phyloP scores from a whole-genome alignment of 1,284 basidiomycete species.

The Ustilago bromivora region DNA sequence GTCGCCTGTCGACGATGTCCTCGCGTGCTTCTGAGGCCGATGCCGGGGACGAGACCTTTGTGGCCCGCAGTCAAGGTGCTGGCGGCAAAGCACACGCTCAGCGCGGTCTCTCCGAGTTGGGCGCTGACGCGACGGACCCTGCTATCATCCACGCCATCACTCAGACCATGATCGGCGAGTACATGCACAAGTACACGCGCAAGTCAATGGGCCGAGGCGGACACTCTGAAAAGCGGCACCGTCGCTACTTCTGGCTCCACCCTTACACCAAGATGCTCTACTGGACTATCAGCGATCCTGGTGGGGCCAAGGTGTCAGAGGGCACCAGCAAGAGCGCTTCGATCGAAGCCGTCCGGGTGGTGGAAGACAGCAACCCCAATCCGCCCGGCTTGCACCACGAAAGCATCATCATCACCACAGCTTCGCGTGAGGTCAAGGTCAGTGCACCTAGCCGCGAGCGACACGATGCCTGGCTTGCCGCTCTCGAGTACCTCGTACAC shows the following conservation, averaged over 20 bases:
- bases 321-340: constrained; percentile 98
- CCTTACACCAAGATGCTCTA: constrained; percentile 98
- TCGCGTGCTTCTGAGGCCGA: constrained; percentile 45
- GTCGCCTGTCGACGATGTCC: constrained; percentile 55
- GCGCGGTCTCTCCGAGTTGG: constrained; percentile 33
- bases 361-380: constrained; percentile 90
- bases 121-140: constrained; percentile 61
- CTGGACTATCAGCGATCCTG: constrained; percentile 95
- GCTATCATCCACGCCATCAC: constrained; percentile 87
- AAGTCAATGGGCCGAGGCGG: constrained; percentile 86
- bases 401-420: constrained; percentile 91
- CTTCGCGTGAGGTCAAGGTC: constrained; percentile 95
- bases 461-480: constrained; percentile 93
- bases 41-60: constrained; percentile 44
- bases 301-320: constrained; percentile 84
- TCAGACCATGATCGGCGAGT: constrained; percentile 99
- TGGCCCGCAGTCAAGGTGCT: constrained; percentile 20
- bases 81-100: constrained; percentile 18
- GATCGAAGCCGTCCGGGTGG: constrained; percentile 88
- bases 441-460: constrained; percentile 92
- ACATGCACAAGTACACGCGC: constrained; percentile 96
- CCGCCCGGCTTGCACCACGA: constrained; percentile 92
- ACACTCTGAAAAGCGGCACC: constrained; percentile 88
- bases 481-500: constrained; percentile 63
- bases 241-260: constrained; percentile 99